Conservation (phyloP, 306 rosid genomes). For the Biancaea sappan region DNA sequence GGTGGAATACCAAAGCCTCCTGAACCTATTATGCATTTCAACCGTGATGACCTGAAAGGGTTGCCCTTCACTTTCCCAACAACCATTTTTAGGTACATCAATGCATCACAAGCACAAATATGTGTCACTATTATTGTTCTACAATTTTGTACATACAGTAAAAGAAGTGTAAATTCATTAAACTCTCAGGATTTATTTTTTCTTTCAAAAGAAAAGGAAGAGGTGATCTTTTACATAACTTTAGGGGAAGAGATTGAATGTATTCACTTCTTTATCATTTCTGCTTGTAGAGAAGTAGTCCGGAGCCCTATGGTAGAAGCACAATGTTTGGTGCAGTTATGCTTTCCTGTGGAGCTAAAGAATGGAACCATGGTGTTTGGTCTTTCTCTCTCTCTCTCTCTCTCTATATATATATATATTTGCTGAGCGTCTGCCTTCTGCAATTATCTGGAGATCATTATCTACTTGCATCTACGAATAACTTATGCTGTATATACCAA, state of each 20-base stretch:
- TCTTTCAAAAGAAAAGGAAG: background rate
- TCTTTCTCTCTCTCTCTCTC: background rate
- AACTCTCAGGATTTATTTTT: background rate
- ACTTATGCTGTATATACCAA: conserved; percentile 10
- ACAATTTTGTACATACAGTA: conserved; percentile 3
- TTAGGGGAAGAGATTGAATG: conserved; percentile 27
- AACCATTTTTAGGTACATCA: conserved; percentile 59
- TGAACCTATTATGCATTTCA: conserved; percentile 67
- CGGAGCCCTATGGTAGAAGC: conserved; percentile 97
- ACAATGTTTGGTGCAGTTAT: conserved; percentile 90
- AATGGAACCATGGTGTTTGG: conserved; percentile 79
- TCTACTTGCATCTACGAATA: conserved; percentile 27
- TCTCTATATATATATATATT: too few relatives aligned
- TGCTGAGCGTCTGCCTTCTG: conserved; percentile 13
- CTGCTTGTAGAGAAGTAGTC: conserved; percentile 79
- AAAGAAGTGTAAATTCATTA: conserved; percentile 14
- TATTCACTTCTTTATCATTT: conserved; percentile 32
- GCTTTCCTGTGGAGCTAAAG: conserved; percentile 87
- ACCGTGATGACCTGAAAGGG: conserved; percentile 85
- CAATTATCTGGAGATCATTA: conserved; percentile 17
- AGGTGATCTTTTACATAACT: conserved; percentile 8
- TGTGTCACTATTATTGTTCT: conserved; percentile 8
- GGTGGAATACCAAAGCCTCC: conserved; percentile 92
- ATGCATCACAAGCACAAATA: conserved; percentile 28
- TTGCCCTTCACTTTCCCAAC: conserved; percentile 85